Evolutionary conservation across 2,329 filamentous ascomycete genomes (phyloP).

Genomic region (Fusarium nelsonii): DNA sequence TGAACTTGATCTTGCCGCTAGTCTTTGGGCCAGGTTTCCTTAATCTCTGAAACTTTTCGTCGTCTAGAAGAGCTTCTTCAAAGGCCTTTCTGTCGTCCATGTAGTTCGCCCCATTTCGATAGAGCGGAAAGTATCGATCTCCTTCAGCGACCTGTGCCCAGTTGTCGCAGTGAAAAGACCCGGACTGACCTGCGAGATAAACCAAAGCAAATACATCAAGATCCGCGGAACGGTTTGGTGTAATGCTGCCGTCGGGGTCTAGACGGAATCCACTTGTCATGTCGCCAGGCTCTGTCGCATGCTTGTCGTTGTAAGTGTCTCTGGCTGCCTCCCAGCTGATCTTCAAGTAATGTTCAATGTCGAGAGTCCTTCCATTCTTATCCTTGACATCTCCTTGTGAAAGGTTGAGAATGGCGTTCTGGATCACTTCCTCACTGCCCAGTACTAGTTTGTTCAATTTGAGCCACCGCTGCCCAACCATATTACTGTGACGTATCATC

Average conservation of each 20-base stretch:
- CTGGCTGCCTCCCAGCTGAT: slow-evolving; percentile 23
- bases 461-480: slow-evolving; percentile 14
- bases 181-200: slow-evolving; percentile 23
- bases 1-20: slow-evolving; percentile 3
- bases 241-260: slow-evolving; percentile 26
- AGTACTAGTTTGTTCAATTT: slow-evolving; percentile 16
- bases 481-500: not conserved
- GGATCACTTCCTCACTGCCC: slow-evolving; percentile 22
- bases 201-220: slow-evolving; percentile 38
- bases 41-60: not conserved
- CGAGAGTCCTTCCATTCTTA: not conserved
- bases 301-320: slow-evolving; percentile 19
- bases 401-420: slow-evolving; percentile 25
- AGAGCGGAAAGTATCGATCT: slow-evolving; percentile 24
- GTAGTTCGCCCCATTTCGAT: slow-evolving; percentile 41
- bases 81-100: not conserved
- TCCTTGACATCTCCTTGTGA: not conserved
- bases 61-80: not conserved
- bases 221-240: slow-evolving; percentile 27
- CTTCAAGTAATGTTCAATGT: slow-evolving; percentile 18
- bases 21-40: not conserved
- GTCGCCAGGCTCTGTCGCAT: not conserved
- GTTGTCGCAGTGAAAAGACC: not conserved
- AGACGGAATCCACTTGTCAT: slow-evolving; percentile 32
- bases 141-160: not conserved